Percentiles rank a stretch among this genome's conserved stretches.
These are phyloP conservation scores for Pseudogymnoascus sp. DNA, from an alignment of 2,329 filamentous ascomycete species.

Conservation along the genomic window DNA sequence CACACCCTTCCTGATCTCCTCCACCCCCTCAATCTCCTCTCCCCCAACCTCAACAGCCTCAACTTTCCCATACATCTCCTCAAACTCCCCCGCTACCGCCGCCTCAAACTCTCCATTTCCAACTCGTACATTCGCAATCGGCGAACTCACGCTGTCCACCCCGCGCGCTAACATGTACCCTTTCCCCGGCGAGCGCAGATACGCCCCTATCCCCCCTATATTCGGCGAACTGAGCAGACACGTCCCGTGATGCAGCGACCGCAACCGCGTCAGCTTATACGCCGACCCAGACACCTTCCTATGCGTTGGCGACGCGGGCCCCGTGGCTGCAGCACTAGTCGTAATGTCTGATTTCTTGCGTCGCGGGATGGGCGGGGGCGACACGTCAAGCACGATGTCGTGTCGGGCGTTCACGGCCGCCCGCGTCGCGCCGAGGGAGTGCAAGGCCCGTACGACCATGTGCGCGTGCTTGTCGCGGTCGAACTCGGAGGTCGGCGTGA, in stretches of 20 bases:
- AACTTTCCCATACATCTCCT: slow-evolving; percentile 49
- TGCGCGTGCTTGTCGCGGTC: slow-evolving; percentile 80
- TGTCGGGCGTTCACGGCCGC: slow-evolving; percentile 80
- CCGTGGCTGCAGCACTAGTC: not conserved
- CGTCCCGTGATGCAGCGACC: slow-evolving; percentile 88
- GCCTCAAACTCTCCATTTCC: slow-evolving; percentile 38
- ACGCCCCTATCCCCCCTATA: slow-evolving; percentile 56
- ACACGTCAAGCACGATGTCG: slow-evolving; percentile 71
- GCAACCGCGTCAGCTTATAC: slow-evolving; percentile 77
- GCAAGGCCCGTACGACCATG: slow-evolving; percentile 84
- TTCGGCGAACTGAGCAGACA: slow-evolving; percentile 74
- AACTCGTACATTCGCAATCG: slow-evolving; percentile 69
- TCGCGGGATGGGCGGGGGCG: slow-evolving; percentile 21
- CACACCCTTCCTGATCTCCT: slow-evolving; percentile 53
- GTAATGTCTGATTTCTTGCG: not conserved
- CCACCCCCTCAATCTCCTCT: slow-evolving; percentile 38
- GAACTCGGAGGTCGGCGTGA: slow-evolving; percentile 68
- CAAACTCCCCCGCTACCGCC: slow-evolving; percentile 58
- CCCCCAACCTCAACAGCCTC: slow-evolving; percentile 28
- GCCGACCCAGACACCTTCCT: slow-evolving; percentile 90
- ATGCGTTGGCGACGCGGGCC: slow-evolving; percentile 24
- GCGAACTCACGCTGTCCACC: slow-evolving; percentile 83
- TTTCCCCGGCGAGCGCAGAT: slow-evolving; percentile 71
- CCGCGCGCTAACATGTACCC: slow-evolving; percentile 71
- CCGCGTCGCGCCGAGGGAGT: slow-evolving; percentile 45